Evolutionary conservation across 805 yeast species (phyloP), one percentile per base, ranked within the genome.

Genomic region (Jamesozyma lodderae): DNA sequence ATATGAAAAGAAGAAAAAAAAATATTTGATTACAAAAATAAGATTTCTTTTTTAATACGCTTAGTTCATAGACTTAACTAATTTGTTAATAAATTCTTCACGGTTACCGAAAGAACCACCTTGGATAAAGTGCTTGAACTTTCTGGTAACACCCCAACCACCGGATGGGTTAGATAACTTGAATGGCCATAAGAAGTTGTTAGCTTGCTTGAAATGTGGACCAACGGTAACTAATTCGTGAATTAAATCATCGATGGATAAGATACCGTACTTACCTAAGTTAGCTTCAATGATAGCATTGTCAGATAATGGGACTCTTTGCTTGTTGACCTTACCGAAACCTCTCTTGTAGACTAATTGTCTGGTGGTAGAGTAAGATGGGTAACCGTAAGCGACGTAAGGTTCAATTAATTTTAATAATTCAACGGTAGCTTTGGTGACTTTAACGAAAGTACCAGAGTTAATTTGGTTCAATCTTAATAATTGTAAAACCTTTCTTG

Each of bases 51-150:
- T 7, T 22, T 22, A 22, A 11, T 31, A 40, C 48, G 61, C 65
- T 73, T 82, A 83, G 86, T 81, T 82, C 92, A 82, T 83, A 69
- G 84, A 81, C 77, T 85, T 83, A 67, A 85, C 84, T 72, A 86
- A 81, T 68, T 82, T 80, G 81, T 86, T 86, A 73, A 86, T 86
- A 84, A 75, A 81, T 64, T 84, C 80, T 76, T 86, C 95, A 75
- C 95, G 83, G 94, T 86, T 86, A 82, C 95, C 95, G 70, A 86
- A 79, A 76, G 92, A 81, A 81, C 95, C 95, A 77, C 95, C 95
- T 75, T 84, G 94, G 78, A 86, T 81, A 68, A 82, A 86, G 75
- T 86, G 95, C 75, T 79, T 79, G 94, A 86, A 86, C 79, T 86
- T 86, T 81, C 95, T 86, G 70, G 79, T 75, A 57, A 83, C 83